phyloP scores from a whole-genome alignment of 352 stramenopile genomes.

The Phytophthora lateralis region DNA sequence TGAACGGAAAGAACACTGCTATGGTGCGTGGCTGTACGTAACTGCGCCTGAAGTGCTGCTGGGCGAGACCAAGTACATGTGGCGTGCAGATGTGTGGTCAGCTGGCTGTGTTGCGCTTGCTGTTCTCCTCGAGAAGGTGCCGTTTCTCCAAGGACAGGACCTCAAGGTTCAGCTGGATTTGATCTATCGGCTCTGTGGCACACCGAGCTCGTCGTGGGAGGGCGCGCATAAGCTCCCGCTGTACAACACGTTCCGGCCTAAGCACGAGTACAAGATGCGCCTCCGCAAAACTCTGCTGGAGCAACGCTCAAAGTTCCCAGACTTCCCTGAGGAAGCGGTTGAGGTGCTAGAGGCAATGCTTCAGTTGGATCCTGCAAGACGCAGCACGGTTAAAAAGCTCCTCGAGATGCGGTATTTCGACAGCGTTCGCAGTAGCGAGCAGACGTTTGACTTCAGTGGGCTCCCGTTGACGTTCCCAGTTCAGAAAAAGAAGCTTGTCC shows the following conservation, averaged over 20 bases:
- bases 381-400: conserved; percentile 52
- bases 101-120: conserved; percentile 66
- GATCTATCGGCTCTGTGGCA: conserved; percentile 83
- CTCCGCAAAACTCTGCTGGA: conserved; percentile 83
- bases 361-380: conserved; percentile 71
- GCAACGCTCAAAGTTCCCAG: conserved; percentile 52
- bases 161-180: conserved; percentile 72
- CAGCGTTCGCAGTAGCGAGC: conserved; percentile 37
- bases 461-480: conserved; percentile 56
- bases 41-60: conserved; percentile 78
- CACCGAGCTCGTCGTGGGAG: conserved; percentile 59
- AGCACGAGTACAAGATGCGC: conserved; percentile 78
- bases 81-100: conserved; percentile 79
- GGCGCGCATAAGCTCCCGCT: conserved; percentile 57
- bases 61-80: conserved; percentile 70
- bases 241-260: conserved; percentile 62
- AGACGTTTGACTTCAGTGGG: conserved; percentile 45
- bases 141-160: conserved; percentile 69
- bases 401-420: conserved; percentile 69
- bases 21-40: conserved; percentile 68
- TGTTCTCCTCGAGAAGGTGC: conserved; percentile 68
- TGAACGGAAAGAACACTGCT: conserved; percentile 79
- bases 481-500: conserved; percentile 66
- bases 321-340: conserved; percentile 61
- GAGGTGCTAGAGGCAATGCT: conserved; percentile 78